A percentile compares a stretch with the other conserved stretches of the same genome.
phyloP scores from a whole-genome alignment of 2,329 filamentous ascomycete genomes.

The Colletotrichum caudatum region DNA sequence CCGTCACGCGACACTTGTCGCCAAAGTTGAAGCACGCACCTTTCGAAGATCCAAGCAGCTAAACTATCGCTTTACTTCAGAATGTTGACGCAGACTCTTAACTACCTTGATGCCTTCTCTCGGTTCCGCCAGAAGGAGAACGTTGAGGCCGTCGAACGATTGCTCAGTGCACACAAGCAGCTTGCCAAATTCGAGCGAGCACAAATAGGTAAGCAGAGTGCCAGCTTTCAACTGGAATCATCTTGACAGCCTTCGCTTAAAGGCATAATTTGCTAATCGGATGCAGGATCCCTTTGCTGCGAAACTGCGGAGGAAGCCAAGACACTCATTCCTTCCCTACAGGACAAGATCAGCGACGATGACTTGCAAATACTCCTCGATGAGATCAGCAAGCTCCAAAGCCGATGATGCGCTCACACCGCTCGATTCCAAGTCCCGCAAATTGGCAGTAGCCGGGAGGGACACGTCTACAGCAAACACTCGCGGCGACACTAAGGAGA shows the following conservation, averaged over 20 bases:
- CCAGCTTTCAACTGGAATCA: neutral
- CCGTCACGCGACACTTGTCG: slow-evolving; percentile 6
- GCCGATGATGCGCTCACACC: slow-evolving; percentile 42
- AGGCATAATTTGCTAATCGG: slow-evolving; percentile 17
- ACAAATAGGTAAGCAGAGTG: slow-evolving; percentile 76
- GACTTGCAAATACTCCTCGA: slow-evolving; percentile 89
- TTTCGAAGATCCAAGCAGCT: neutral
- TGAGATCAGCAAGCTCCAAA: slow-evolving; percentile 85
- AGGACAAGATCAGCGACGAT: slow-evolving; percentile 90
- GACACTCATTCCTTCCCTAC: slow-evolving; percentile 89
- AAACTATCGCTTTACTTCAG: slow-evolving; percentile 52
- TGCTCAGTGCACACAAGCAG: slow-evolving; percentile 82
- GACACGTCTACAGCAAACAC: neutral
- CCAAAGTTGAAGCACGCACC: neutral
- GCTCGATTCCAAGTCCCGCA: neutral
- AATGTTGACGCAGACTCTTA: slow-evolving; percentile 87
- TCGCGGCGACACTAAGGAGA: neutral
- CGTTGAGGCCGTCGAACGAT: slow-evolving; percentile 90
- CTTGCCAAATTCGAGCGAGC: slow-evolving; percentile 94
- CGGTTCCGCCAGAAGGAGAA: slow-evolving; percentile 97
- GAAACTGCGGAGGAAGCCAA: slow-evolving; percentile 96
- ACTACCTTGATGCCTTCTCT: slow-evolving; percentile 94
- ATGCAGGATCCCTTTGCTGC: slow-evolving; percentile 86
- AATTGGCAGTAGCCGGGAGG: neutral
- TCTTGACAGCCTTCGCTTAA: neutral